phyloP scores from a whole-genome alignment of 176 grass and related monocot genomes.

The Hordeum marinum region DNA sequence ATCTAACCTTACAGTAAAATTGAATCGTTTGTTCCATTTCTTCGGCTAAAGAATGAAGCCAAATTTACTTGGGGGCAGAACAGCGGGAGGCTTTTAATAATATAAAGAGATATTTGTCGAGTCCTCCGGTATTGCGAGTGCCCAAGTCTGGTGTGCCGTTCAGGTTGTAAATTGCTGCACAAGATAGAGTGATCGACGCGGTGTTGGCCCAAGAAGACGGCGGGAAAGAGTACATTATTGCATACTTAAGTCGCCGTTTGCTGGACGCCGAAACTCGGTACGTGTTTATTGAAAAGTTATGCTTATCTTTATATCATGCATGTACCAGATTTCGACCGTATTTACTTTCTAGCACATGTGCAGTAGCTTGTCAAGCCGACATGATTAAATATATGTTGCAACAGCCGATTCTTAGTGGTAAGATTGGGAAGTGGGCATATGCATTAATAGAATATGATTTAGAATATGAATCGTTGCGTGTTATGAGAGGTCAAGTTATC shows the following conservation, averaged over 20 bases:
- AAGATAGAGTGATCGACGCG: too few relatives aligned
- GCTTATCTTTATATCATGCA: neutral
- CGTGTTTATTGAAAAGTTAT: neutral
- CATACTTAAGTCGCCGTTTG: neutral
- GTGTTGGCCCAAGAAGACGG: too few relatives aligned
- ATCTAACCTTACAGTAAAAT: neutral
- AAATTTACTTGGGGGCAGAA: too few relatives aligned
- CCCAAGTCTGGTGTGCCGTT: too few relatives aligned
- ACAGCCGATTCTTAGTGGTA: neutral
- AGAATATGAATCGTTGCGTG: neutral
- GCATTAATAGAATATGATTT: neutral
- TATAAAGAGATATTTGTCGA: too few relatives aligned
- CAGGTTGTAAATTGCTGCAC: too few relatives aligned
- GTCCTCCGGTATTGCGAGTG: too few relatives aligned
- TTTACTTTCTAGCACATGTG: neutral
- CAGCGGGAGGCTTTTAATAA: too few relatives aligned
- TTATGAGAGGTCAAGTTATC: too few relatives aligned
- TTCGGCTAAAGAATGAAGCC: neutral
- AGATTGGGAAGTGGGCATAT: conserved; percentile 7
- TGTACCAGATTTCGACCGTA: conserved; percentile 9
- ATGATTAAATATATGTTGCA: neutral
- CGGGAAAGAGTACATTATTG: too few relatives aligned
- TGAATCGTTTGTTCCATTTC: neutral
- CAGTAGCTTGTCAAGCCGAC: neutral
- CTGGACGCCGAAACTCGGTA: neutral